Evolutionary conservation across 495 filamentous ascomycete species (phyloP).

Genomic region (Apiosordaria backusii): DNA sequence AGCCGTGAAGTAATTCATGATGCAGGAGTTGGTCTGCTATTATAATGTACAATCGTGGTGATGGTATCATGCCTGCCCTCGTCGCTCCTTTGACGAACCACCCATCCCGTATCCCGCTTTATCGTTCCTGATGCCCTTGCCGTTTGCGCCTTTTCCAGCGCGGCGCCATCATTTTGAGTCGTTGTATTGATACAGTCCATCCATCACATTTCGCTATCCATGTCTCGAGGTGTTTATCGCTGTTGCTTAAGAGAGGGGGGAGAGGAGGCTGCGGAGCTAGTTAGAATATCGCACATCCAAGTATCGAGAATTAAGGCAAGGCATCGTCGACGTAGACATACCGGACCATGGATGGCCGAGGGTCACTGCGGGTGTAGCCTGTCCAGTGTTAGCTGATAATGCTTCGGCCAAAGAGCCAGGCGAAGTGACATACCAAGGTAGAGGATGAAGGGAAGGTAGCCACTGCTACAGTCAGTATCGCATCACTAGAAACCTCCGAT

Average conservation of each 20-base stretch:
- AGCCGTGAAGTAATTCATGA: constrained; percentile 1
- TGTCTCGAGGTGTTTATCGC: constrained; percentile 1
- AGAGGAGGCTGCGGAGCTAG: constrained; percentile 56
- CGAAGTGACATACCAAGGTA: constrained; percentile 75
- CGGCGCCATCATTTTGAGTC: background rate
- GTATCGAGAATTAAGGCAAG: background rate
- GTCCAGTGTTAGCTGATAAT: constrained; percentile 28
- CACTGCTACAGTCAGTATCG: constrained; percentile 56
- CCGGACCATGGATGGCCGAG: constrained; percentile 90
- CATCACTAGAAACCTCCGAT: constrained; percentile 11
- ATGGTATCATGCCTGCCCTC: constrained; percentile 9
- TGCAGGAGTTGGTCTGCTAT: constrained; percentile 20
- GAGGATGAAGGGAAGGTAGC: constrained; percentile 93
- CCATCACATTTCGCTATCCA: background rate
- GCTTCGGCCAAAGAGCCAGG: background rate
- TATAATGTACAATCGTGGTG: constrained; percentile 28
- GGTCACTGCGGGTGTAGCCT: constrained; percentile 94
- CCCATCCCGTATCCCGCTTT: constrained; percentile 3
- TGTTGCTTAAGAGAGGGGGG: constrained; percentile 57
- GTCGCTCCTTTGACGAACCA: background rate
- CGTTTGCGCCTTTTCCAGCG: background rate
- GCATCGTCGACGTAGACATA: constrained; percentile 36
- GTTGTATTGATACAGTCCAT: background rate
- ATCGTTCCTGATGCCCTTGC: background rate
- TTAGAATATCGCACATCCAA: constrained; percentile 8